Evolutionary conservation across 2,329 filamentous ascomycete genomes (phyloP).

Genomic region (Penicillium expansum): DNA sequence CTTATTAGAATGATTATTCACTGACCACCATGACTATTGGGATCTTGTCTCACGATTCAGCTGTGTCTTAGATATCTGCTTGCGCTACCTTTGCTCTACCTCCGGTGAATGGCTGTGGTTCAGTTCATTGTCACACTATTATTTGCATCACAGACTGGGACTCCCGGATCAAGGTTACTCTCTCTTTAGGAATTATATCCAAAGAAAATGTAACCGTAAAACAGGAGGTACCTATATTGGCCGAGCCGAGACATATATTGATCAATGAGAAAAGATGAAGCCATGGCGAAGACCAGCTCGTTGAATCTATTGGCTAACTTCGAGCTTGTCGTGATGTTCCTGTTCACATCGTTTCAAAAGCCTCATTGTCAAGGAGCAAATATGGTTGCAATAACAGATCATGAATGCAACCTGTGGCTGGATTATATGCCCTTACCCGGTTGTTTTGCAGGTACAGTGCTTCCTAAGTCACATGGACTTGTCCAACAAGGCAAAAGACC

Average conservation of each 20-base stretch:
- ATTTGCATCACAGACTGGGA: slow-evolving; percentile 3
- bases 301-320: not conserved
- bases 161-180: slow-evolving; percentile 11
- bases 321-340: not conserved
- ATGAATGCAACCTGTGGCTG: slow-evolving; percentile 10
- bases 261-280: not conserved
- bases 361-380: not conserved
- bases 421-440: not conserved
- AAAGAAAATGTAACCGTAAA: slow-evolving; percentile 20
- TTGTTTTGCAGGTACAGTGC: not conserved
- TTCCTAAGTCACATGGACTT: not conserved
- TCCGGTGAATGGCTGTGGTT: not conserved
- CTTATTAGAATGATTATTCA: not conserved
- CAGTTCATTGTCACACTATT: slow-evolving; percentile 10
- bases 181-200: not conserved
- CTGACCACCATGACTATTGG: not conserved
- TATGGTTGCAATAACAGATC: slow-evolving; percentile 7
- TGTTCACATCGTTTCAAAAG: not conserved
- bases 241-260: slow-evolving; percentile 12
- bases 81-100: slow-evolving; percentile 2
- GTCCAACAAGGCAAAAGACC: not conserved
- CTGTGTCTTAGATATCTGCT: not conserved
- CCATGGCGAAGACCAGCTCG: not conserved
- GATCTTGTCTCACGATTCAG: not conserved
- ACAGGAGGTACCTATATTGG: not conserved